Evolutionary conservation across 805 yeast species (phyloP).

Genomic region (Pichia phayaonensis): DNA sequence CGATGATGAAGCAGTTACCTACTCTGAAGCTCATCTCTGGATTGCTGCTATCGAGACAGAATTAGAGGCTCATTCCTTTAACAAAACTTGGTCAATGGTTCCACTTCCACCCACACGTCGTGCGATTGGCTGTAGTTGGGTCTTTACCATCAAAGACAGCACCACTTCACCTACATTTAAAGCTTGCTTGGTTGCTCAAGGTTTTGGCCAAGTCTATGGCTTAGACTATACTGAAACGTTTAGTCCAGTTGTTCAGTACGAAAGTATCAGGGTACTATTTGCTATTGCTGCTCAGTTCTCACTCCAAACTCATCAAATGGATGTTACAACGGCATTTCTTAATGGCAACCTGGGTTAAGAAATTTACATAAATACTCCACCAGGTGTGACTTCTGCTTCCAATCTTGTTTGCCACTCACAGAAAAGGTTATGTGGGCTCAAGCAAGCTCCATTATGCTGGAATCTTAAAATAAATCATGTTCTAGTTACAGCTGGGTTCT

Average conservation of each 20-base stretch:
- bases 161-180: constrained; percentile 2
- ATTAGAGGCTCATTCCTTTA: neutral
- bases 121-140: constrained; percentile 6
- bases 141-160: constrained; percentile 2
- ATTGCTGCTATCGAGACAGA: neutral
- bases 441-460: constrained; percentile 1
- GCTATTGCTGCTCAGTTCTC: constrained; percentile 5
- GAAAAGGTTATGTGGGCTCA: constrained; percentile 2
- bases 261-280: constrained; percentile 5
- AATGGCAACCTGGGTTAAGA: constrained; percentile 9
- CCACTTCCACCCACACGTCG: neutral
- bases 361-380: constrained; percentile 4
- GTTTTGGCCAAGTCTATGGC: constrained; percentile 2
- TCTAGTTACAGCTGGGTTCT: neutral
- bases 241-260: neutral
- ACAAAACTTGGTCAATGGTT: neutral
- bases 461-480: neutral
- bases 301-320: constrained; percentile 12
- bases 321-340: constrained; percentile 12
- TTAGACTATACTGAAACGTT: constrained; percentile 1
- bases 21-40: neutral
- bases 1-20: neutral
- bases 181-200: constrained; percentile 4
- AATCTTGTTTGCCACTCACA: neutral
- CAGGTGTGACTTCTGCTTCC: neutral